A percentile compares a stretch with the other conserved stretches of the same genome.
Conservation (phyloP, 176 grass and related monocot species). For the Rhynchospora pubera region DNA sequence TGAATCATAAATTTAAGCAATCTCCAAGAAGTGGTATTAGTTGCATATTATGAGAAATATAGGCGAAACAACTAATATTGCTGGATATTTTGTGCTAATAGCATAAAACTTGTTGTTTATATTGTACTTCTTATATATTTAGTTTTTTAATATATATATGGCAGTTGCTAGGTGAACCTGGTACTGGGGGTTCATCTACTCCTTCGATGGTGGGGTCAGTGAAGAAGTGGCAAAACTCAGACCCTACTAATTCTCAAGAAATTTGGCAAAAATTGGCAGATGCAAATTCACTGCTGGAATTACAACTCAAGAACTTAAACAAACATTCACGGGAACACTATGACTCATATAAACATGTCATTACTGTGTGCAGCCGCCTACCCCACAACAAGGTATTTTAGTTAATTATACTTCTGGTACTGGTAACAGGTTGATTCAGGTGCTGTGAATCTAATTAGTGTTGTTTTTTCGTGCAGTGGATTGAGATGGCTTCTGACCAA, state of each 20-base stretch:
- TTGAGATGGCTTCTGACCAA: constrained; percentile 43
- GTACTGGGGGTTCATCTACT: constrained; percentile 86
- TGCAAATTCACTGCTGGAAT: constrained; percentile 65
- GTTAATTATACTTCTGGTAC: background rate
- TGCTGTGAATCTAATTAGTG: background rate
- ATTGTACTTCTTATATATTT: constrained; percentile 8
- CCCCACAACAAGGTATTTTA: constrained; percentile 45
- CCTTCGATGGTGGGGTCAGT: constrained; percentile 94
- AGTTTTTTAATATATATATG: background rate
- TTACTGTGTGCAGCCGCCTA: constrained; percentile 48
- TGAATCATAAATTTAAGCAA: background rate
- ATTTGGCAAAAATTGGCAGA: constrained; percentile 58
- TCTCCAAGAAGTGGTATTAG: background rate
- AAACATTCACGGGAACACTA: constrained; percentile 48
- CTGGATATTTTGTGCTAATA: background rate
- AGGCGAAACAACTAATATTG: background rate
- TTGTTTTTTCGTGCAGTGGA: constrained; percentile 53
- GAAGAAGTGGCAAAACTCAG: constrained; percentile 74
- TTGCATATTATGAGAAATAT: background rate
- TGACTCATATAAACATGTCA: constrained; percentile 43
- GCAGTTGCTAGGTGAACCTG: constrained; percentile 89
- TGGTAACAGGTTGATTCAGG: background rate
- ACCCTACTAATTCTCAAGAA: constrained; percentile 69
- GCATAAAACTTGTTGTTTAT: background rate
- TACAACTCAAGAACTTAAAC: constrained; percentile 55